These are phyloP conservation scores for Isochrysis galbana DNA, from an alignment of 78 protist species.

Conservation along the genomic window DNA sequence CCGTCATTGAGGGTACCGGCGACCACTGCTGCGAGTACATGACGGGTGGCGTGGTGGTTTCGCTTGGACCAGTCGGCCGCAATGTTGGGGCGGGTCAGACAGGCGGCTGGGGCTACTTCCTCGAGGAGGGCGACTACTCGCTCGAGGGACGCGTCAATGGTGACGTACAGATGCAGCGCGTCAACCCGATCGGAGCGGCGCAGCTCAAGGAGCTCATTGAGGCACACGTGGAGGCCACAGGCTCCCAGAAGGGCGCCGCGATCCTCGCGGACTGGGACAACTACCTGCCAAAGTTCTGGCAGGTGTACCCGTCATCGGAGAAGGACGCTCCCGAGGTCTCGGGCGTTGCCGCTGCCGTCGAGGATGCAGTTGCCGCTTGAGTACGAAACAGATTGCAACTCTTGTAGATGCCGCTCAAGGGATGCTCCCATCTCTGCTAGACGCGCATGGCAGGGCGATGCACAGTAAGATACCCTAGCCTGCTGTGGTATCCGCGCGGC, in stretches of 20 bases:
- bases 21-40: conserved; percentile 92
- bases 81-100: conserved; percentile 89
- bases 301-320: neutral
- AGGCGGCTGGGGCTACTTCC: conserved; percentile 82
- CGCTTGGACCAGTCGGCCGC: conserved; percentile 65
- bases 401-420: no score
- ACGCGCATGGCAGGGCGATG: no score
- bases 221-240: neutral
- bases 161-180: conserved; percentile 16
- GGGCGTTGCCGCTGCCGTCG: no score
- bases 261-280: conserved; percentile 34
- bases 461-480: no score
- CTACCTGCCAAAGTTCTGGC: conserved; percentile 6
- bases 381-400: no score
- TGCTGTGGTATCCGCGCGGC: no score
- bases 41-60: conserved; percentile 84
- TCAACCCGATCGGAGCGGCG: neutral
- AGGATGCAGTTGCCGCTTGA: no score
- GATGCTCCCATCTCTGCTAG: no score
- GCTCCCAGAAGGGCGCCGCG: neutral
- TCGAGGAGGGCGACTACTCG: conserved; percentile 31
- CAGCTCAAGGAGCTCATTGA: neutral
- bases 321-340: neutral
- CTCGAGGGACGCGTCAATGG: neutral
- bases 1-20: conserved; percentile 87